Evolutionary conservation across 2,329 filamentous ascomycete species (phyloP), one percentile per base, ranked within the genome.

Genomic region (Colletotrichum tofieldiae): DNA sequence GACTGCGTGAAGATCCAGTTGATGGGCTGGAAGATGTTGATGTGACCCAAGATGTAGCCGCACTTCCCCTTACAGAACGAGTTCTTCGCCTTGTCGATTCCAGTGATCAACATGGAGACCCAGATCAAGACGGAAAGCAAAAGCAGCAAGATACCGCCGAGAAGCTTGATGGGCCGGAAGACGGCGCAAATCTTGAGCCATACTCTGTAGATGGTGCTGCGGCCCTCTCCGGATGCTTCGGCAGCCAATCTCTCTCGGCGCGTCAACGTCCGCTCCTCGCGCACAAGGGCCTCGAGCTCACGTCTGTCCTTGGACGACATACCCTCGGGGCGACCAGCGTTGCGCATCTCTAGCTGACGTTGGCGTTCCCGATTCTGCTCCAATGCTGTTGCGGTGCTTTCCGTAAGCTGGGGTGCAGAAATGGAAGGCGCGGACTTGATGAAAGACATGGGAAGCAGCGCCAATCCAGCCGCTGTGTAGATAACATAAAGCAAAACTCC

Each of bases 51-150:
- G 61, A 98, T 93, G 83, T 98, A 99, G 74, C 96, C 96, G 80
- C 96, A 99, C 77, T 91, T 92, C 71, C 91, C 86, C 81, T 96
- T 96, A 89, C 96, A 99, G 74, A 97, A 86, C 4, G 95, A 98
- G 85, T 98, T 98, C 82, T 93, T 95, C 45, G 95, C 94, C 85
- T 98, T 98, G 88, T 99, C 96, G 78, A 98, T 95, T 76, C 92
- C 93, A 0, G 96, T 98, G 79, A 98, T 93, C 76, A 98, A 89
- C 94, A 99, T 98, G 16, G 94, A 97, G 11, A 93, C 89, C 89
- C 94, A 97, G 76, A 97, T 88, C 52, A 97, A 76, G 18, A 98
- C 82, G 0, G 94, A 88, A 29, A 98, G 80, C 1, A 94, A 75
- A 41, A 98, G 87, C 3, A 98, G 84, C 0, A 97, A 76, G 60